Evolutionary conservation across 441 rosid genomes (phyloP), one percentile per base, ranked within the genome.

Genomic region (Aquilaria agallochum): DNA sequence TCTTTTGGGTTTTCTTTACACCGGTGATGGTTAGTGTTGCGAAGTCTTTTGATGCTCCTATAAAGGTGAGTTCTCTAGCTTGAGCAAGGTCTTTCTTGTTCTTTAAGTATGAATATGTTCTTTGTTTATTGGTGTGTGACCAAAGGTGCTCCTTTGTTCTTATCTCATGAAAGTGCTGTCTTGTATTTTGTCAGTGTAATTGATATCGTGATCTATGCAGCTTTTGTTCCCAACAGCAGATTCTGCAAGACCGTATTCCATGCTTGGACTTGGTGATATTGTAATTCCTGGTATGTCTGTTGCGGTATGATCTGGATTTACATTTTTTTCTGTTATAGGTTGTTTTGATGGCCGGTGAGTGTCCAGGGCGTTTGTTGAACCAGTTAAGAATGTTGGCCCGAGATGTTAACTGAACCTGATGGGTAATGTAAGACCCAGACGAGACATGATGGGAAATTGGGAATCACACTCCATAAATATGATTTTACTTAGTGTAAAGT

Each of bases 211-310:
- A 9, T 48, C 53, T 50, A n/a, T 74, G 58, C 78, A 91, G 97
- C 95, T 92, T 71, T 78, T 92, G 67, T 92, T 92, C 80, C 97
- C 97, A 50, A 92, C 97, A 1, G 83, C 78, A 0, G 88, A 87
- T 77, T 50, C 80, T 47, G 62, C 74, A 42, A 78, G 96, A n/a
- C 97, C 97, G 20, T 92, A 71, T 75, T 92, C 97, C 66, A 89
- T 92, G 97, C 92, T 92, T 71, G 97, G 97, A 33, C 97, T 92
- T 77, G 97, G 97, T 68, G 97, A 92, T 64, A 92, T 92, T 80
- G 97, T 92, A 68, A 89, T 92, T 53, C 97, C 97, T 5, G 97
- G 97, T 89, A 78, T 49, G 66, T 55, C 36, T 10, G 2, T 46
- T 40, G 30, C 30, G 20, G 42, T 36, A 36, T 36, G 42, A 36